phyloP scores from a whole-genome alignment of 1,284 basidiomycete species.

The Leccinum solheimii region DNA sequence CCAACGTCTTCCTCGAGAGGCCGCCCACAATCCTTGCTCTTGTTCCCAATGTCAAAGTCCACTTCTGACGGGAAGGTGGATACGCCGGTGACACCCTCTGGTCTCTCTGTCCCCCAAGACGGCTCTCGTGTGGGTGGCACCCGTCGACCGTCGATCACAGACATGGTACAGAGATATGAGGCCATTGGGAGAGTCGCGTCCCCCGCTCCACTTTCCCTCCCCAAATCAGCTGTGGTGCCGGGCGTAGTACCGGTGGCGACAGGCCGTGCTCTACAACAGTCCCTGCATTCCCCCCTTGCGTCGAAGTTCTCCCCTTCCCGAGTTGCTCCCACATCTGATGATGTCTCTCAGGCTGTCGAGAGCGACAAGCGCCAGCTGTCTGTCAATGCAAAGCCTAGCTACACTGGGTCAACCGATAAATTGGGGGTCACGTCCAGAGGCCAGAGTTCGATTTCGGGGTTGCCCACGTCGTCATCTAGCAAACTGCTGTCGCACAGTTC shows the following conservation, averaged over 20 bases:
- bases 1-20: constrained; percentile 38
- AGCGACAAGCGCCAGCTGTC: constrained; percentile 24
- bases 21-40: constrained; percentile 75
- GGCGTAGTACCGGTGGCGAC: constrained; percentile 18
- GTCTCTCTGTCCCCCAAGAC: constrained; percentile 46
- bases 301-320: constrained; percentile 31
- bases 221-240: constrained; percentile 34
- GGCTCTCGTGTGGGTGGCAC: constrained; percentile 36
- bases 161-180: constrained; percentile 80
- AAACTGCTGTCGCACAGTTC: constrained; percentile 20
- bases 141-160: constrained; percentile 74
- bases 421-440: constrained; percentile 12
- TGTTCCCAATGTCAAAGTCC: constrained; percentile 58
- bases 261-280: constrained; percentile 26
- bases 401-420: constrained; percentile 22
- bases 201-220: constrained; percentile 32
- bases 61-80: constrained; percentile 36
- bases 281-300: constrained; percentile 25
- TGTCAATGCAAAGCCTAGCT: constrained; percentile 10
- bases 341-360: constrained; percentile 15
- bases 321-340: constrained; percentile 12
- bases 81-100: constrained; percentile 34
- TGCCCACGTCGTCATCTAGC: constrained; percentile 26
- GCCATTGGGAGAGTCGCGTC: constrained; percentile 45
- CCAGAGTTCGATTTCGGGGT: constrained; percentile 22